These are phyloP conservation scores for Oemleria cerasiformis DNA, from an alignment of 306 rosid species.

Conservation along the genomic window DNA sequence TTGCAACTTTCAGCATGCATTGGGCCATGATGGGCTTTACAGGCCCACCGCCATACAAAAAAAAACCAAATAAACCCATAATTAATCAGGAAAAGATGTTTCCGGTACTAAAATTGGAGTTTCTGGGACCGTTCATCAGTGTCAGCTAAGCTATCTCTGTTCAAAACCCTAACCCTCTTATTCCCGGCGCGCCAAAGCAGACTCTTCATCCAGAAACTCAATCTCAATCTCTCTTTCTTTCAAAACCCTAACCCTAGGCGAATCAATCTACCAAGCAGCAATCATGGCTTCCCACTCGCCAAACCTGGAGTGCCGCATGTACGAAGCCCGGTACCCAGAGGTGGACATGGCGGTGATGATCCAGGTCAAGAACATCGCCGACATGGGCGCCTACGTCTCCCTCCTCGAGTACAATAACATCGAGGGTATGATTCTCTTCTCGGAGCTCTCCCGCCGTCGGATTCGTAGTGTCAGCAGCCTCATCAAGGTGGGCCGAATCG, in stretches of 20 bases:
- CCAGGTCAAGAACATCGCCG: conserved; percentile 94
- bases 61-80: not conserved
- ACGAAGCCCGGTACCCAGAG: conserved; percentile 87
- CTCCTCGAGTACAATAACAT: conserved; percentile 93
- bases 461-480: conserved; percentile 89
- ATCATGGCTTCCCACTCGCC: conserved; percentile 49
- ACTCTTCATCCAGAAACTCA: not conserved
- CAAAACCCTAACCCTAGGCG: not conserved
- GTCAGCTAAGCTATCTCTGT: not conserved
- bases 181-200: conserved; percentile 10
- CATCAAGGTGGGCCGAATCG: conserved; percentile 89
- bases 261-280: not conserved
- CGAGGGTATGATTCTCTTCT: conserved; percentile 95
- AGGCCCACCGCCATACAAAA: not conserved
- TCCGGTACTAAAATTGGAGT: not conserved
- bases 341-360: conserved; percentile 99
- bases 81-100: not conserved
- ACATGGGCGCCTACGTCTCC: conserved; percentile 98
- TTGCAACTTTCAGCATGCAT: not conserved
- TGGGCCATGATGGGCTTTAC: not conserved
- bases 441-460: conserved; percentile 97
- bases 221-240: not conserved
- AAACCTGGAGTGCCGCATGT: conserved; percentile 90
- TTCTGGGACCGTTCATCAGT: not conserved
- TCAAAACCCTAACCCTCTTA: conserved; percentile 18